phyloP scores from a whole-genome alignment of 225 moss, liverwort and hornwort genomes.

The Bryoerythrophyllum caledonicum region DNA sequence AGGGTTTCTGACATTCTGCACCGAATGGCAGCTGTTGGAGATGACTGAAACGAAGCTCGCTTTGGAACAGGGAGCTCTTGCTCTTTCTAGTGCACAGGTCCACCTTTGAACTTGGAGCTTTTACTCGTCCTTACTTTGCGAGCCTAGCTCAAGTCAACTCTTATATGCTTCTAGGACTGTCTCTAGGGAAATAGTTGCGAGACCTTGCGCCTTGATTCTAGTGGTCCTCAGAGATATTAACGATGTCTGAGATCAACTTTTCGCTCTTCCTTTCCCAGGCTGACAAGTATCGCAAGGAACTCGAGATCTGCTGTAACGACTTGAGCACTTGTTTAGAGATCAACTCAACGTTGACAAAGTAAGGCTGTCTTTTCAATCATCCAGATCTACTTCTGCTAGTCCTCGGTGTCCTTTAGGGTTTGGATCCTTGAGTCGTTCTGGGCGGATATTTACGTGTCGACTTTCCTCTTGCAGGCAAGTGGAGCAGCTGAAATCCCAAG shows the following conservation, averaged over 20 bases:
- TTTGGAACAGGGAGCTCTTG: constrained; percentile 38
- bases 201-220: neutral
- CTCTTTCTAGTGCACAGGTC: constrained; percentile 72
- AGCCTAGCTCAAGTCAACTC: neutral
- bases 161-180: neutral
- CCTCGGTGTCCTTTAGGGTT: neutral
- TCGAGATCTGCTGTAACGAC: constrained; percentile 75
- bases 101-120: neutral
- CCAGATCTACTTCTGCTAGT: neutral
- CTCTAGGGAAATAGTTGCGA: neutral
- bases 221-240: neutral
- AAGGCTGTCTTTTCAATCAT: neutral
- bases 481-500: constrained; percentile 54
- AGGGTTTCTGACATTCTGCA: constrained; percentile 6
- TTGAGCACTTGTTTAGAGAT: constrained; percentile 65
- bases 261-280: constrained; percentile 42
- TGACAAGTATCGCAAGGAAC: constrained; percentile 65
- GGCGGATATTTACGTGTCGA: neutral
- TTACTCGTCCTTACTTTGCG: neutral
- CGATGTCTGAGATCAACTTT: constrained; percentile 1
- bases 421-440: no score
- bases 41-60: constrained; percentile 59
- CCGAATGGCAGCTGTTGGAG: constrained; percentile 52
- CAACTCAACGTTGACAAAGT: constrained; percentile 70
- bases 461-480: constrained; percentile 41